These are phyloP conservation scores for Parmelia sp. DNA, from an alignment of 495 filamentous ascomycete genomes.

Conservation along the genomic window DNA sequence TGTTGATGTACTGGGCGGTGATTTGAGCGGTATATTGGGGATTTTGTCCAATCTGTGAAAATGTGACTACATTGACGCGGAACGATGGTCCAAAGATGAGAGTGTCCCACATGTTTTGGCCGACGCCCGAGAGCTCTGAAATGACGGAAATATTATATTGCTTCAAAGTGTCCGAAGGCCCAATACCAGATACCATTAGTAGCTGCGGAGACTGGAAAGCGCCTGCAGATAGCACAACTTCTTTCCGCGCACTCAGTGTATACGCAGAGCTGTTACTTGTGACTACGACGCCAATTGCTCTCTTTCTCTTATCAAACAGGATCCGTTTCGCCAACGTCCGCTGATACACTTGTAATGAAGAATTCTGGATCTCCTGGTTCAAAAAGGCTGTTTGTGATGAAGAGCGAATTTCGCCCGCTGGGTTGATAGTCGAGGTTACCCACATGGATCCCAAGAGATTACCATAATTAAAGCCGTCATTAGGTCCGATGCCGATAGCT, in stretches of 20 bases:
- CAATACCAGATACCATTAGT: slow-evolving; percentile 59
- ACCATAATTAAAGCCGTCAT: slow-evolving; percentile 34
- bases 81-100: slow-evolving; percentile 8
- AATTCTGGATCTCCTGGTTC: slow-evolving; percentile 1
- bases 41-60: neutral
- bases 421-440: slow-evolving; percentile 25
- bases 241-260: slow-evolving; percentile 32
- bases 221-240: slow-evolving; percentile 57
- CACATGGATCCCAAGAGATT: slow-evolving; percentile 29
- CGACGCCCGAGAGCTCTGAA: slow-evolving; percentile 43
- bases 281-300: slow-evolving; percentile 19
- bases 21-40: neutral
- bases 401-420: slow-evolving; percentile 14
- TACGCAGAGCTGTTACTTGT: slow-evolving; percentile 10
- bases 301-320: slow-evolving; percentile 13
- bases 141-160: slow-evolving; percentile 31
- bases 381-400: slow-evolving; percentile 34
- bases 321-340: slow-evolving; percentile 21
- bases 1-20: neutral
- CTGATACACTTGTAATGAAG: slow-evolving; percentile 22
- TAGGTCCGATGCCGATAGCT: slow-evolving; percentile 32
- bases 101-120: slow-evolving; percentile 43
- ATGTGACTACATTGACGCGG: slow-evolving; percentile 28
- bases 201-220: slow-evolving; percentile 48
- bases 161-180: slow-evolving; percentile 34